Conservation (phyloP, 2,329 filamentous ascomycete species). For the Mollisia scopiformis region DNA sequence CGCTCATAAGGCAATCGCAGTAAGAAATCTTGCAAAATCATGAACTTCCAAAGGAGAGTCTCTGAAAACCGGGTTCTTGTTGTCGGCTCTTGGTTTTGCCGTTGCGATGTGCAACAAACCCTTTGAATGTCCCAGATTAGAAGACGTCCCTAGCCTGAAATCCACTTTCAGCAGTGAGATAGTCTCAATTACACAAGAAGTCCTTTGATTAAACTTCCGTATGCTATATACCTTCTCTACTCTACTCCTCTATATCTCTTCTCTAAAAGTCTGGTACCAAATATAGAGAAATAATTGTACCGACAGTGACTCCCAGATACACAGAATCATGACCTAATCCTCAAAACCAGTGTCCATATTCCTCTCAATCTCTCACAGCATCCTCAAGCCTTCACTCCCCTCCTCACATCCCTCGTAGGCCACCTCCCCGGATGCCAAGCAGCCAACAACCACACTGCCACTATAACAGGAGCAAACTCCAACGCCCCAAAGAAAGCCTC, state of each 20-base stretch:
- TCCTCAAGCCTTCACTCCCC: neutral
- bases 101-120: neutral
- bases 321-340: too few species aligned
- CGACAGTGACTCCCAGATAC: too few species aligned
- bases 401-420: neutral
- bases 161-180: too few species aligned
- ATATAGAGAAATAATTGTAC: too few species aligned
- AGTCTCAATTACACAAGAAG: too few species aligned
- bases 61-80: neutral
- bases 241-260: too few species aligned
- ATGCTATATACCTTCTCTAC: too few species aligned
- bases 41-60: neutral
- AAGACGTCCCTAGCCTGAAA: too few species aligned
- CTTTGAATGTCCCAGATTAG: neutral
- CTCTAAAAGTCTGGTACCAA: too few species aligned
- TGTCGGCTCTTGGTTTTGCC: too few species aligned
- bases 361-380: neutral
- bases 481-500: constrained; percentile 57
- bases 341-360: neutral
- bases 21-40: neutral
- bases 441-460: constrained; percentile 41
- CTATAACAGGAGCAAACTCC: constrained; percentile 56
- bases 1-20: neutral
- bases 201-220: too few species aligned
- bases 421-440: constrained; percentile 9